Percentiles rank a stretch among this genome's conserved stretches.
Conservation (phyloP, 352 stramenopile species). For the Phytophthora sp. region DNA sequence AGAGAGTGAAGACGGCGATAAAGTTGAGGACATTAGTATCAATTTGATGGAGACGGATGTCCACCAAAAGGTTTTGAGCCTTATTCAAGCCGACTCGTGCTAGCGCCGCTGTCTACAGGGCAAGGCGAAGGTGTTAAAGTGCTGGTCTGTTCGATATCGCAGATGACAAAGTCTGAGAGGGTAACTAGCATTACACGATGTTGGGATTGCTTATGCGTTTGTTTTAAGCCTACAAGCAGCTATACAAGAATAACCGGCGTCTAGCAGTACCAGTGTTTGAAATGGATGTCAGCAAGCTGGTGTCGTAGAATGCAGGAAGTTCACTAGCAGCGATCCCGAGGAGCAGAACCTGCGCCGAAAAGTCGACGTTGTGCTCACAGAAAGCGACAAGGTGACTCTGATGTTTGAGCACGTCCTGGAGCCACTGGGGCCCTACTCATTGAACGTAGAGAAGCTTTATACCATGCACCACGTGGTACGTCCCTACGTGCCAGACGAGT, state of each 20-base stretch:
- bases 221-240: background rate
- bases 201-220: slow-evolving; percentile 8
- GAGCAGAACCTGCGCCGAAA: background rate
- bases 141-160: background rate
- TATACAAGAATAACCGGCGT: background rate
- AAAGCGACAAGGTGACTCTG: background rate
- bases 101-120: background rate
- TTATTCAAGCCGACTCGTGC: background rate
- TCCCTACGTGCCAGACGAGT: slow-evolving; percentile 20
- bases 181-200: slow-evolving; percentile 1
- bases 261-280: background rate
- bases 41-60: slow-evolving; percentile 5
- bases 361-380: slow-evolving; percentile 1
- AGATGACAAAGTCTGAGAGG: background rate
- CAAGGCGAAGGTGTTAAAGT: background rate
- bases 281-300: background rate
- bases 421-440: background rate
- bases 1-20: background rate
- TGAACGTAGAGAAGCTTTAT: background rate
- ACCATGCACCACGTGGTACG: slow-evolving; percentile 19
- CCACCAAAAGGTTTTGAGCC: background rate
- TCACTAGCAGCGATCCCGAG: background rate
- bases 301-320: background rate
- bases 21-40: slow-evolving; percentile 3
- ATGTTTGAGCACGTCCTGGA: background rate